These are phyloP conservation scores for Aspergillus carlsbadensis DNA, from an alignment of 495 filamentous ascomycete genomes.

Conservation along the genomic window DNA sequence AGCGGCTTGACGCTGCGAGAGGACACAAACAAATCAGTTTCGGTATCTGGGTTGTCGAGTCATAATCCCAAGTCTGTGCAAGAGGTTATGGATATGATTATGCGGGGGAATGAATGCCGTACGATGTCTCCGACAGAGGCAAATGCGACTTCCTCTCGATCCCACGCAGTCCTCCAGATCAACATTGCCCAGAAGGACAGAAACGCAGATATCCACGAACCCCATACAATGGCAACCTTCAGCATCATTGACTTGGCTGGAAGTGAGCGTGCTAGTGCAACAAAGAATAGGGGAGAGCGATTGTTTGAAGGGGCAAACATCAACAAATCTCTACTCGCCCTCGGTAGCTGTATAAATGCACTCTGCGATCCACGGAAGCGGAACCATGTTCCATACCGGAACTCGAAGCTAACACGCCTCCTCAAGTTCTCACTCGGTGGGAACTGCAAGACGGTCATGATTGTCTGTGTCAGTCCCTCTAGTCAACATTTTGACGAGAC, in stretches of 20 bases:
- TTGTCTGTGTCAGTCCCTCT: constrained; percentile 95
- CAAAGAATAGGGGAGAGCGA: constrained; percentile 92
- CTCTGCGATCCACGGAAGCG: constrained; percentile 91
- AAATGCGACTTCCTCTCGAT: constrained; percentile 96
- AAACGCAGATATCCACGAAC: constrained; percentile 90
- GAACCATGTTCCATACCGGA: constrained; percentile 95
- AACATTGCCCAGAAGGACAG: constrained; percentile 92
- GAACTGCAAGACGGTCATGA: constrained; percentile 99
- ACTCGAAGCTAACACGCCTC: constrained; percentile 93
- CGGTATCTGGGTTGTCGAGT: constrained; percentile 87
- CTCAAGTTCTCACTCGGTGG: constrained; percentile 97
- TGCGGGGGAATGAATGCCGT: constrained; percentile 88
- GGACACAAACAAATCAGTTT: constrained; percentile 90
- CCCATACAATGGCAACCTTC: constrained; percentile 94
- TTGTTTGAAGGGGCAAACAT: constrained; percentile 96
- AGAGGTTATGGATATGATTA: constrained; percentile 99
- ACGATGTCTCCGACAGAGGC: constrained; percentile 98
- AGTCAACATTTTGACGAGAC: constrained; percentile 98
- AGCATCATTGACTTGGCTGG: constrained; percentile 98
- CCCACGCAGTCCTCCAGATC: constrained; percentile 98
- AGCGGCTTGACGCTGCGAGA: constrained; percentile 89
- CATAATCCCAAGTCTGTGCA: constrained; percentile 86
- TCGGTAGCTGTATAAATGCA: constrained; percentile 98
- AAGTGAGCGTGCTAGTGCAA: constrained; percentile 93
- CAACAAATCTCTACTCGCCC: constrained; percentile 93